These are phyloP conservation scores for Sistotremastrum niveocremeum DNA, from an alignment of 768 basidiomycete genomes.

Conservation along the genomic window DNA sequence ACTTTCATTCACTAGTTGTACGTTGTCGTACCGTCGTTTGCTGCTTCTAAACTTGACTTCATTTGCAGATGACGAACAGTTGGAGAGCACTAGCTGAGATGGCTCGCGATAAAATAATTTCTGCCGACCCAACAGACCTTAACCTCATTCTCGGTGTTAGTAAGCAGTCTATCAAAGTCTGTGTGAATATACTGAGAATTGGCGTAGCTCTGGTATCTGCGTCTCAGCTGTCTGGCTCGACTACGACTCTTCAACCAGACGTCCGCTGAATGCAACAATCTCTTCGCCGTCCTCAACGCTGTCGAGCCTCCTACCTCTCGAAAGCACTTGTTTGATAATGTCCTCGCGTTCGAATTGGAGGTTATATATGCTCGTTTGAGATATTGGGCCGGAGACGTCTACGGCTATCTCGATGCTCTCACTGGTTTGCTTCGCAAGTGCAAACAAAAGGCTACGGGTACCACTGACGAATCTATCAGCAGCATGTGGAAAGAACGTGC, in stretches of 20 bases:
- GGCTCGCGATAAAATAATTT: conserved; percentile 68
- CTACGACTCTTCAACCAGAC: conserved; percentile 78
- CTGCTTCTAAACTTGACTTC: not conserved
- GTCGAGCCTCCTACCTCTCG: conserved; percentile 41
- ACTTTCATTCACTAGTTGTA: conserved; percentile 73
- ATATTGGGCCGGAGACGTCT: conserved; percentile 73
- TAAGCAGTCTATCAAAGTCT: not conserved
- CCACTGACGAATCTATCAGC: conserved; percentile 19
- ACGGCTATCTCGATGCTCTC: conserved; percentile 69
- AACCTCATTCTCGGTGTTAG: conserved; percentile 53
- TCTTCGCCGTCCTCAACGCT: conserved; percentile 55
- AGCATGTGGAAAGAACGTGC: conserved; percentile 80
- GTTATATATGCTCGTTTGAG: conserved; percentile 62
- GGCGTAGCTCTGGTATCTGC: conserved; percentile 68
- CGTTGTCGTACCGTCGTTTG: conserved; percentile 21
- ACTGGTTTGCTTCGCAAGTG: conserved; percentile 49
- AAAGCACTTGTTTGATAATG: conserved; percentile 42
- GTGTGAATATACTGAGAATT: not conserved
- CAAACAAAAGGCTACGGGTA: conserved; percentile 27
- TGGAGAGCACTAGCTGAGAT: conserved; percentile 78
- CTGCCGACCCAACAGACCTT: conserved; percentile 56
- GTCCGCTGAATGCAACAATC: conserved; percentile 71
- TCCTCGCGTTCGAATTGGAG: conserved; percentile 43
- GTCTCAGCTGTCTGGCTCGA: conserved; percentile 63
- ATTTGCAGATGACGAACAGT: conserved; percentile 66